These are phyloP conservation scores for Alternaria metachromatica DNA, from an alignment of 2,329 filamentous ascomycete genomes.

Conservation along the genomic window DNA sequence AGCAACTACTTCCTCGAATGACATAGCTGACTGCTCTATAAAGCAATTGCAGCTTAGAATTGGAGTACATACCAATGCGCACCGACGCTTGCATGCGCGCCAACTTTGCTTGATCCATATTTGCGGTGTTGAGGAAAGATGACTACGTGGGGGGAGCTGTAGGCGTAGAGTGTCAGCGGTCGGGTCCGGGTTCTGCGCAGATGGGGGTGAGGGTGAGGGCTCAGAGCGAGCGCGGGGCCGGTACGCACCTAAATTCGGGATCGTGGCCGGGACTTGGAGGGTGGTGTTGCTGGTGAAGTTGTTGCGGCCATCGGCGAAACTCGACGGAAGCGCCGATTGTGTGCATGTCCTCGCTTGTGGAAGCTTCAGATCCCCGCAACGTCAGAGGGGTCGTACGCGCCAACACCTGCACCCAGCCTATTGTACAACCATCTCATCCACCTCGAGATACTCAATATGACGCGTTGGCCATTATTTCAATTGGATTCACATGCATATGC, in stretches of 20 bases:
- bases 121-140: constrained; percentile 43
- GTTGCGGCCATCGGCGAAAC: constrained; percentile 33
- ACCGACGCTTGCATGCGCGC: constrained; percentile 54
- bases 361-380: constrained; percentile 21
- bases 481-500: not conserved
- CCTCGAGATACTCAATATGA: not conserved
- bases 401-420: not conserved
- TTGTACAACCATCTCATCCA: not conserved
- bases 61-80: constrained; percentile 50
- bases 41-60: not conserved
- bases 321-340: constrained; percentile 33
- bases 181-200: constrained; percentile 19
- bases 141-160: constrained; percentile 30
- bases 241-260: constrained; percentile 36
- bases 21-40: constrained; percentile 4
- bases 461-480: not conserved
- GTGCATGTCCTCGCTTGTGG: constrained; percentile 31
- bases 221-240: constrained; percentile 14
- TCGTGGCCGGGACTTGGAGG: constrained; percentile 33
- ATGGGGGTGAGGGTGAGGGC: not conserved
- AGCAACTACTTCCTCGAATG: constrained; percentile 24
- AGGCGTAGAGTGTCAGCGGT: constrained; percentile 23
- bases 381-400: constrained; percentile 12
- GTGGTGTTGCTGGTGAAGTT: constrained; percentile 36
- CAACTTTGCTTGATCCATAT: constrained; percentile 56